These are phyloP conservation scores for Colletotrichum sublineola DNA, from an alignment of 2,329 filamentous ascomycete species.

Conservation along the genomic window DNA sequence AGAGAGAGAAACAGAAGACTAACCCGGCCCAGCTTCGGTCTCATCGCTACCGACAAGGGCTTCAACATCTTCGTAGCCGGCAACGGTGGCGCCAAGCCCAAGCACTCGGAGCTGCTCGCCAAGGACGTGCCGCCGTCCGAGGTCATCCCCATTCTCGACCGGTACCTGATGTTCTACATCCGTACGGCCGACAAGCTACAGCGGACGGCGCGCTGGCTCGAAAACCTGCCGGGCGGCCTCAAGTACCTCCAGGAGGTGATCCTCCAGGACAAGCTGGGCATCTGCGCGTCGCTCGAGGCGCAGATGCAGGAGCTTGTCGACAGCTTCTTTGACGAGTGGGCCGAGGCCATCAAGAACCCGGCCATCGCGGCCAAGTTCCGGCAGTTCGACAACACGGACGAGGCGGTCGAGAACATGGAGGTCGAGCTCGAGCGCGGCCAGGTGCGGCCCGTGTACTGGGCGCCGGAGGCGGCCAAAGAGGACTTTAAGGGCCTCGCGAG, in stretches of 20 bases:
- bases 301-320: conserved; percentile 91
- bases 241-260: conserved; percentile 86
- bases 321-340: conserved; percentile 93
- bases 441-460: conserved; percentile 81
- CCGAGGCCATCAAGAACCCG: conserved; percentile 80
- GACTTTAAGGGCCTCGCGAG: conserved; percentile 77
- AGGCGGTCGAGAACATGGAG: conserved; percentile 78
- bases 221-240: conserved; percentile 85
- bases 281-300: conserved; percentile 84
- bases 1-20: conserved; percentile 22
- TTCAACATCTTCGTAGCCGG: conserved; percentile 94
- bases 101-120: conserved; percentile 84
- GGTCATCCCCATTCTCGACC: conserved; percentile 85
- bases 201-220: conserved; percentile 89
- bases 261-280: conserved; percentile 87
- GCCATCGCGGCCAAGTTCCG: conserved; percentile 77
- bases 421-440: conserved; percentile 80
- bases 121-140: conserved; percentile 88
- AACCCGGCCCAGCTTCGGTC: conserved; percentile 73
- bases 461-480: conserved; percentile 73
- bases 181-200: conserved; percentile 92
- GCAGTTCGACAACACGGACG: conserved; percentile 87
- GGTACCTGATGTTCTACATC: conserved; percentile 94
- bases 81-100: conserved; percentile 88
- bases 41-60: conserved; percentile 92